Conservation (phyloP, 208 protist species). For the Leishmania tropica region DNA sequence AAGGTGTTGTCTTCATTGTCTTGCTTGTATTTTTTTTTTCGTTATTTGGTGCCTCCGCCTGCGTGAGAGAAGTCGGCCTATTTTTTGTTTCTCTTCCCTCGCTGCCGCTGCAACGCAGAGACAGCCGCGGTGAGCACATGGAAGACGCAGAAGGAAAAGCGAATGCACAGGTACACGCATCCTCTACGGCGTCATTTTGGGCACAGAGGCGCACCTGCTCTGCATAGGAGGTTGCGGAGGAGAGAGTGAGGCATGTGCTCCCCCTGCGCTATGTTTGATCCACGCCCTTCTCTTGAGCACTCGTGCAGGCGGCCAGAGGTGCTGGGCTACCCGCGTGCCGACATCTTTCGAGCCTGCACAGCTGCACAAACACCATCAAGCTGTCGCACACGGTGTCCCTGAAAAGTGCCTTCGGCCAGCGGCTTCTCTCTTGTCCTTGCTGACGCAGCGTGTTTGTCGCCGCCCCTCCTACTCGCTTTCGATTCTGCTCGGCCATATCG, state of each 20-base stretch:
- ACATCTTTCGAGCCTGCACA: background rate
- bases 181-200: background rate
- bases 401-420: background rate
- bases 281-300: background rate
- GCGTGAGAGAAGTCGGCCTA: background rate
- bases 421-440: background rate
- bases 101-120: background rate
- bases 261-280: background rate
- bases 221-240: background rate
- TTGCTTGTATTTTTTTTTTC: background rate
- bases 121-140: background rate
- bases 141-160: background rate
- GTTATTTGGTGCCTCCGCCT: background rate
- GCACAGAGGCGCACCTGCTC: background rate
- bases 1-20: background rate
- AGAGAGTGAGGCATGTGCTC: background rate
- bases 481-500: background rate
- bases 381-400: background rate
- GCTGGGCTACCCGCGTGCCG: background rate
- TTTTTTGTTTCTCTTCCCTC: background rate
- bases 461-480: background rate
- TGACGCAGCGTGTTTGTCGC: background rate
- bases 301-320: background rate
- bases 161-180: background rate
- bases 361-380: background rate